These are phyloP conservation scores for Thalassiosira livingstoniorum DNA, from an alignment of 352 stramenopile species.

Conservation along the genomic window DNA sequence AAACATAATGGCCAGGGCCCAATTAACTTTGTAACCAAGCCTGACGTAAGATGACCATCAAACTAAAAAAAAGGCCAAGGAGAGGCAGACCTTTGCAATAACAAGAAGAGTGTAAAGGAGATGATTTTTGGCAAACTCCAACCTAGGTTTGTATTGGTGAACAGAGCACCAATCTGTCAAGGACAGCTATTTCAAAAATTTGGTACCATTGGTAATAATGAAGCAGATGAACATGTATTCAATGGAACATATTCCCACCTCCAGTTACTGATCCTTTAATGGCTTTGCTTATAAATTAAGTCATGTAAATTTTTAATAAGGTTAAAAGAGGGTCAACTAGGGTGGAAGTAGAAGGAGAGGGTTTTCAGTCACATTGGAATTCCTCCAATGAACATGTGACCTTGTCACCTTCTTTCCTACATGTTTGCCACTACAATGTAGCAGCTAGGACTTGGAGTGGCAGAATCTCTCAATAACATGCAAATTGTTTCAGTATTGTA, in stretches of 20 bases:
- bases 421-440: conserved; percentile 6
- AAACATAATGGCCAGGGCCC: background rate
- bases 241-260: background rate
- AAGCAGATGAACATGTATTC: conserved; percentile 1
- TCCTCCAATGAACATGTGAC: background rate
- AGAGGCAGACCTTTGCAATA: background rate
- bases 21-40: background rate
- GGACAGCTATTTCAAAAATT: background rate
- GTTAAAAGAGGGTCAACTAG: background rate
- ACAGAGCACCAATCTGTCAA: conserved; percentile 20
- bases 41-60: background rate
- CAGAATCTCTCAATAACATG: background rate
- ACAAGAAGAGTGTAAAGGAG: background rate
- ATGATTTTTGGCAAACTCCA: background rate
- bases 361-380: background rate
- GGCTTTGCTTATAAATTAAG: conserved; percentile 9
- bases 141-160: background rate
- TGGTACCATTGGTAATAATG: conserved; percentile 18
- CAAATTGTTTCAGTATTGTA: conserved; percentile 16
- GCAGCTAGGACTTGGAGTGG: background rate
- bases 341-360: background rate
- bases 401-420: background rate
- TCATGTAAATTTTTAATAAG: conserved; percentile 1
- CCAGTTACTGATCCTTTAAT: conserved; percentile 10
- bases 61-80: background rate